Evolutionary conservation across 306 rosid species (phyloP).

Genomic region (Dicorynia guianensis): DNA sequence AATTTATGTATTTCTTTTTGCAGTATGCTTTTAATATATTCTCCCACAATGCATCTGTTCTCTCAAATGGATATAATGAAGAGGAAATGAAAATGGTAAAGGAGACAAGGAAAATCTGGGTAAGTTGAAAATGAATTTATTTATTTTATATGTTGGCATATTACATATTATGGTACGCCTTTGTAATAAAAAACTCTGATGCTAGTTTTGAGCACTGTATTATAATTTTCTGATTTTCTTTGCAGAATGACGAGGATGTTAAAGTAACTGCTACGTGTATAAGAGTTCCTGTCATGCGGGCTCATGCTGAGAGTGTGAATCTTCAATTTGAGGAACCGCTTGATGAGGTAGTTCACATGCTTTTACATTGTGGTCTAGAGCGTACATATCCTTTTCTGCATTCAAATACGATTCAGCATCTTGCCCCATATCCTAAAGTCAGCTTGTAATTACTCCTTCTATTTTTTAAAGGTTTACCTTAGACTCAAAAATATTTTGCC

Average conservation of each 20-base stretch:
- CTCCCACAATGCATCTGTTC: conserved; percentile 88
- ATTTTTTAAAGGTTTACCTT: background rate
- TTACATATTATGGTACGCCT: background rate
- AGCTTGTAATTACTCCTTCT: conserved; percentile 5
- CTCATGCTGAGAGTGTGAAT: conserved; percentile 97
- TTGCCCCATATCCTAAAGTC: conserved; percentile 1
- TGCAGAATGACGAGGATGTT: conserved; percentile 79
- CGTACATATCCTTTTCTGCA: background rate
- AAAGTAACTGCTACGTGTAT: conserved; percentile 95
- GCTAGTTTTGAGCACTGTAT: background rate
- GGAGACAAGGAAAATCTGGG: conserved; percentile 98
- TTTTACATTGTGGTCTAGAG: background rate
- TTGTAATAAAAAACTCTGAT: background rate
- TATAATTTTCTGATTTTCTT: background rate
- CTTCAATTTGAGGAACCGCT: conserved; percentile 92
- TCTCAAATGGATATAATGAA: conserved; percentile 93
- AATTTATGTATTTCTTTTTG: conserved; percentile 32
- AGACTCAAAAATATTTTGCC: background rate
- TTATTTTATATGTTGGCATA: background rate
- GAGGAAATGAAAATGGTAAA: conserved; percentile 98
- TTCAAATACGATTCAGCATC: background rate
- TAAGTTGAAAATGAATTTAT: conserved; percentile 39
- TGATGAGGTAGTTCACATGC: conserved; percentile 70
- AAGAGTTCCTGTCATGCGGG: conserved; percentile 98
- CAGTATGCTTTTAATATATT: conserved; percentile 98